phyloP scores from a whole-genome alignment of 345 rosid species.

The Lepidium aucheri region DNA sequence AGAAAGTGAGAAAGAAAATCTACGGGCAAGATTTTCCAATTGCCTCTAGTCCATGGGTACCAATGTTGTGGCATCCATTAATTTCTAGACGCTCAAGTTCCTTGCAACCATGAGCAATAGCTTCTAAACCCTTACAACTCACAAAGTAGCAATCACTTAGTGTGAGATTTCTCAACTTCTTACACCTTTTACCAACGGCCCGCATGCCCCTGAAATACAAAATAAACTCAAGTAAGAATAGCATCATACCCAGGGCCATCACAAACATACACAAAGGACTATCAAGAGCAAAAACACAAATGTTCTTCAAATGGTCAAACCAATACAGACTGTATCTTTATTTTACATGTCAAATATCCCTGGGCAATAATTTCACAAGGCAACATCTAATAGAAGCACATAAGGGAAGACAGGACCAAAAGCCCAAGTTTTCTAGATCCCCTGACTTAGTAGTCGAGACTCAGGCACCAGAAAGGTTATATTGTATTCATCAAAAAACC shows the following conservation, averaged over 20 bases:
- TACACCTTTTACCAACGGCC: conserved; percentile 73
- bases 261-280: not conserved
- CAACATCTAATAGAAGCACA: not conserved
- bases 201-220: conserved; percentile 65
- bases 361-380: not conserved
- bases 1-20: conserved; percentile 10
- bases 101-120: conserved; percentile 68
- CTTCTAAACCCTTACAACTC: conserved; percentile 73
- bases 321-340: not conserved
- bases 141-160: conserved; percentile 73
- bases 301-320: not conserved
- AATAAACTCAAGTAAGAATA: conserved; percentile 5
- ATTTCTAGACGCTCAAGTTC: conserved; percentile 78
- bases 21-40: conserved; percentile 81
- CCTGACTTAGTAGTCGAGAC: not conserved
- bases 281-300: not conserved
- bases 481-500: not conserved
- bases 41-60: conserved; percentile 71
- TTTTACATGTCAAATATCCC: not conserved
- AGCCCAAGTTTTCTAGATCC: not conserved
- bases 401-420: not conserved
- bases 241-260: not conserved
- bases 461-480: not conserved
- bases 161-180: conserved; percentile 62
- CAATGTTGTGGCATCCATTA: conserved; percentile 90